A percentile compares a stretch with the other conserved stretches of the same genome.
Conservation (phyloP, 257 asterid species). For the Solanum neorickii region DNA sequence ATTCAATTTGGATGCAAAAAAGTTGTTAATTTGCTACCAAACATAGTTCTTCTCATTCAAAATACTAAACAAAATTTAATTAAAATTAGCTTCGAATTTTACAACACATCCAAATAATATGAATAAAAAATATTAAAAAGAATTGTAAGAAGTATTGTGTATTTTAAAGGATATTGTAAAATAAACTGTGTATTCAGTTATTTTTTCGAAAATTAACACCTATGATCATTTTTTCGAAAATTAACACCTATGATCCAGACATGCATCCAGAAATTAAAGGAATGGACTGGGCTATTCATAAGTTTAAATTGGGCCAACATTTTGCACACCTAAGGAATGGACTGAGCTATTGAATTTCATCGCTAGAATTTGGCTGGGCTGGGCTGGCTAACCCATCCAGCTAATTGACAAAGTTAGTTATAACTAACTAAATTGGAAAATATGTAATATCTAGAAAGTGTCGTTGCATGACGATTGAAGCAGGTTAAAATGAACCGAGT, state of each 20-base stretch:
- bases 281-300: neutral
- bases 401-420: neutral
- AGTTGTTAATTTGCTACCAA: too few relatives aligned
- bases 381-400: neutral
- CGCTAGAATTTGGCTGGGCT: neutral
- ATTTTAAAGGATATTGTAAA: too few relatives aligned
- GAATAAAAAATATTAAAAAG: too few relatives aligned
- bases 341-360: neutral
- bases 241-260: neutral
- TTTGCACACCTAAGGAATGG: neutral
- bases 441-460: neutral
- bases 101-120: too few relatives aligned
- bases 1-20: too few relatives aligned
- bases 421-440: neutral
- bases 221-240: neutral
- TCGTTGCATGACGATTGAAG: accelerated
- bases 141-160: too few relatives aligned
- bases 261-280: neutral
- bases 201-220: neutral
- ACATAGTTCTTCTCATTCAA: too few relatives aligned
- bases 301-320: neutral
- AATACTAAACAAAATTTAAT: too few relatives aligned
- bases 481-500: neutral
- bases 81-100: too few relatives aligned
- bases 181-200: neutral